These are phyloP conservation scores for Wickerhamomyces bisporus DNA, from an alignment of 805 yeast genomes.

Conservation along the genomic window DNA sequence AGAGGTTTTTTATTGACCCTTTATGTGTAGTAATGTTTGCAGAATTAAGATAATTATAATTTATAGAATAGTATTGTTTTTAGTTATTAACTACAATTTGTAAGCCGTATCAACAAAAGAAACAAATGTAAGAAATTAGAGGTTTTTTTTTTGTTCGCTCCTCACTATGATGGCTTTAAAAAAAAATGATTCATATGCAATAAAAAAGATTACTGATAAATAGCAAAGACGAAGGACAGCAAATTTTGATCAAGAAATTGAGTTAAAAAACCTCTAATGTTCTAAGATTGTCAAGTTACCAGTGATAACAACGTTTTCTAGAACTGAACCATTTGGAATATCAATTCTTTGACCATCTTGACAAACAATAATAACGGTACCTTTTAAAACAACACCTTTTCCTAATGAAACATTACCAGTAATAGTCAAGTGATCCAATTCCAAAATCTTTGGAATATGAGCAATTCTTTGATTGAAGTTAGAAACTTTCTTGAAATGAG, in stretches of 20 bases:
- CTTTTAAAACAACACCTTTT: conserved; percentile 84
- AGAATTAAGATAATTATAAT: not conserved
- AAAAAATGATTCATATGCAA: not conserved
- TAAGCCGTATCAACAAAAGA: no score
- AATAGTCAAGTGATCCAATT: conserved; percentile 93
- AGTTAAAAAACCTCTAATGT: conserved; percentile 41
- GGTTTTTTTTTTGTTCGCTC: no score
- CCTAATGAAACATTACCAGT: conserved; percentile 96
- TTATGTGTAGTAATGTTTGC: not conserved
- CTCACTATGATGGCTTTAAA: no score
- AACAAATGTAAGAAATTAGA: no score
- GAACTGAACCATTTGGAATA: conserved; percentile 91
- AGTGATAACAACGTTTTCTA: conserved; percentile 95
- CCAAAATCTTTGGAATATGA: conserved; percentile 94
- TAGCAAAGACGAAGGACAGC: not conserved
- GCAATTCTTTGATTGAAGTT: conserved; percentile 87
- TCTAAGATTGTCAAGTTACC: conserved; percentile 94
- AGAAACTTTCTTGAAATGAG: conserved; percentile 92
- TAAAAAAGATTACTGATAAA: no score
- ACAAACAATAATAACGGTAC: conserved; percentile 96
- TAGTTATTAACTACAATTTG: no score
- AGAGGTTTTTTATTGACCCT: not conserved
- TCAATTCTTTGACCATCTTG: conserved; percentile 96
- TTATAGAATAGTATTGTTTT: no score
- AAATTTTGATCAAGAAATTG: not conserved